Evolutionary conservation across 352 stramenopile species (phyloP).

Genomic region (Pythium vanterpoolii): DNA sequence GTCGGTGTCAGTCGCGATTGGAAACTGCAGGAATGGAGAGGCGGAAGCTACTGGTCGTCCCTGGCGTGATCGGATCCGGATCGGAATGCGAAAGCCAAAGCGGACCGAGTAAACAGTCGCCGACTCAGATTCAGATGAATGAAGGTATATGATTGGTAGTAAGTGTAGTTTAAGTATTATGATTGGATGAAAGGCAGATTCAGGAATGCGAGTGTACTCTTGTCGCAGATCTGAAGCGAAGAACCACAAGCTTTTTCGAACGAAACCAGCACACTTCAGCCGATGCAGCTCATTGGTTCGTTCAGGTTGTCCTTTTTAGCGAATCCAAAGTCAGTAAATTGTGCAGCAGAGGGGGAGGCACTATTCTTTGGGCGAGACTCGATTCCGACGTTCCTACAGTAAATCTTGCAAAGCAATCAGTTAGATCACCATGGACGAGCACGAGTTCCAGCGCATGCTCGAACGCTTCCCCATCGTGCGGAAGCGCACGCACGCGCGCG

Average conservation of each 20-base stretch:
- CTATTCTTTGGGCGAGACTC: too few species aligned
- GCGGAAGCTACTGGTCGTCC: background rate
- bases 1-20: too few species aligned
- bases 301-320: conserved; percentile 5
- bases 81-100: conserved; percentile 25
- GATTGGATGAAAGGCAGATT: conserved; percentile 27
- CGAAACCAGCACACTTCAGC: background rate
- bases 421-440: conserved; percentile 60
- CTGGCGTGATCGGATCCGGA: too few species aligned
- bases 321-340: conserved; percentile 10
- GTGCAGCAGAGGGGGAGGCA: background rate
- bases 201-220: conserved; percentile 5
- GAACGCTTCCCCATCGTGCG: conserved; percentile 76
- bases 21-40: conserved; percentile 7
- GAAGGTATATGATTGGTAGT: conserved; percentile 1
- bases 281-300: conserved; percentile 5
- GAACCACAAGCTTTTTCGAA: conserved; percentile 29
- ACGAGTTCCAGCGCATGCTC: conserved; percentile 63
- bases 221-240: conserved; percentile 10
- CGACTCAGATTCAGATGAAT: conserved; percentile 13
- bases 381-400: too few species aligned
- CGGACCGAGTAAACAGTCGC: conserved; percentile 20
- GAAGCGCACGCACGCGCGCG: conserved; percentile 71
- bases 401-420: background rate
- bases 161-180: background rate